These are phyloP conservation scores for Kuraishia cidri DNA, from an alignment of 805 yeast genomes.

Conservation along the genomic window DNA sequence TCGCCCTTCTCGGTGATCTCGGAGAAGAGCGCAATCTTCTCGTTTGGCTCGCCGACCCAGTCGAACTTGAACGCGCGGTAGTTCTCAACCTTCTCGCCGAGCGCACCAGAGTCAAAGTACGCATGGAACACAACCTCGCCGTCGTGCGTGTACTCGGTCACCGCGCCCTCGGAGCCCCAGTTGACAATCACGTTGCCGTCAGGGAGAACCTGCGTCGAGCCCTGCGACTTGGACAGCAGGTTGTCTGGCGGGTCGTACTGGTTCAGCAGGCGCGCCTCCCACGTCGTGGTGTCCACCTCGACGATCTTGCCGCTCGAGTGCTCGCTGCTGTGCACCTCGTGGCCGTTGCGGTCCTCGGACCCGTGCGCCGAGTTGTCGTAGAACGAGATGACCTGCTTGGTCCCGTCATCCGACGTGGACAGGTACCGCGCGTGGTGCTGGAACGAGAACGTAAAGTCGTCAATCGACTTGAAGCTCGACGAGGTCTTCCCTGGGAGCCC, in stretches of 20 bases:
- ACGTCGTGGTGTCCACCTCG: constrained; percentile 18
- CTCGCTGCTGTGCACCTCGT: constrained; percentile 11
- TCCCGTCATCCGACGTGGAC: constrained; percentile 13
- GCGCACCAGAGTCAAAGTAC: constrained; percentile 19
- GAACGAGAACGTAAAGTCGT: constrained; percentile 20
- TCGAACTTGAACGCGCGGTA: constrained; percentile 25
- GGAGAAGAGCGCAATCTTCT: constrained; percentile 18
- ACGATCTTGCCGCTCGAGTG: constrained; percentile 24
- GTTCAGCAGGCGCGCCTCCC: constrained; percentile 17
- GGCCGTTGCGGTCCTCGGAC: constrained; percentile 20
- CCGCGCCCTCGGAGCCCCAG: constrained; percentile 29
- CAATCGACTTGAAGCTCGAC: constrained; percentile 3
- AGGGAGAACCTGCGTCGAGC: constrained; percentile 21
- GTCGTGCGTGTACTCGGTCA: constrained; percentile 21
- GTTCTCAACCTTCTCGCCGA: constrained; percentile 18
- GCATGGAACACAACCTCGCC: constrained; percentile 23
- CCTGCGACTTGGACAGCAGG: constrained; percentile 17
- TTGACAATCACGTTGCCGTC: constrained; percentile 24
- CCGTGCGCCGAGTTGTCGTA: constrained; percentile 29
- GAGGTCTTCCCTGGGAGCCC: constrained; percentile 1
- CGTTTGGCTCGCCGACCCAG: constrained; percentile 25
- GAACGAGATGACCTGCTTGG: constrained; percentile 22
- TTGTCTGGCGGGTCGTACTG: constrained; percentile 16
- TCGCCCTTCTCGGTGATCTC: constrained; percentile 9
- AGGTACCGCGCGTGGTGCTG: constrained; percentile 27